Base-by-base conservation (phyloP, 257 asterid species). In the Fraxinus quadrangulata region DNA sequence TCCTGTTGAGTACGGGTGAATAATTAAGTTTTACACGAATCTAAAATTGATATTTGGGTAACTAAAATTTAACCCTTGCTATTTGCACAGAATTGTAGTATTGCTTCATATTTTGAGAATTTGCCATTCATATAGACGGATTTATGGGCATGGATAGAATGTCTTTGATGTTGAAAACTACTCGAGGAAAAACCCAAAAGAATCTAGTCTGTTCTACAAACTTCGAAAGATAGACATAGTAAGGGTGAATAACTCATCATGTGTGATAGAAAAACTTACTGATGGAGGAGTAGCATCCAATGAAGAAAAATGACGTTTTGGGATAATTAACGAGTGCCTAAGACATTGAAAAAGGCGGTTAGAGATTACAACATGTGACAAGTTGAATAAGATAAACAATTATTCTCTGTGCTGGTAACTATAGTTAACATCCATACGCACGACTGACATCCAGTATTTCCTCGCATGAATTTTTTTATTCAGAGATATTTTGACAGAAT, bases 311-410 rank as follows among this genome's bases (percentile, higher is more conserved):
- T 95, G 99, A 42, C 86, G 79, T 84, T 95, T 95, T 11, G 99
- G 99, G 78, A 95, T 93, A 78, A 95, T 88, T 73, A 95, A 94
- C 1, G 92, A 86, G 83, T 95, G 99, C 94, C 99, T 94, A 79
- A 67, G 81, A 80, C 76, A 68, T 21, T 69, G 78, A 30, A 72
- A 69, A 63, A 59, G 28, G 70, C 24, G 61, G 79, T 86, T 76
- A 79, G 72, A 30, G 39, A 34, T 68, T 65, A 76, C 24, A 9
- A 16, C 71, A 61, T 45, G 54, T 45, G 36, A 34, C 65, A 68
- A 3, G 12, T 33, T 54, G 74, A 36, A 12, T 14, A 67, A 67
- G n/a, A 26, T 31, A 23, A n/a, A 47, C n/a, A 23, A 19, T 11
- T 21, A 34, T 37, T n/a, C 13, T 4, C 19, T 21, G 39, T 72